Conservation (phyloP, 352 stramenopile species). For the Peronosclerospora sorghi region DNA sequence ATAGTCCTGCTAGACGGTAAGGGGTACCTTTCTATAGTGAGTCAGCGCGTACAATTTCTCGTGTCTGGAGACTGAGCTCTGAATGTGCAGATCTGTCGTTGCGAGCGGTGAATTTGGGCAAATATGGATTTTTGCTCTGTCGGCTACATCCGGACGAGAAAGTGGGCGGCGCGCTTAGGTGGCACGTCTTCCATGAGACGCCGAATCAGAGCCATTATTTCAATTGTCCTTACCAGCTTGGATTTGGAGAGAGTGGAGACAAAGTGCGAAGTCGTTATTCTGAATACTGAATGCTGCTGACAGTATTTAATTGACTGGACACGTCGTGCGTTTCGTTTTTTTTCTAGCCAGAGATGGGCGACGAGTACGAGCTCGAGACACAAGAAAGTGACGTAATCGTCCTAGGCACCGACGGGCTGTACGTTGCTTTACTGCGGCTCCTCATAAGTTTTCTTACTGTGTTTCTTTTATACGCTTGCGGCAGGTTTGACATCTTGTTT, state of each 20-base stretch:
- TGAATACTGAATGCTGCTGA: not conserved
- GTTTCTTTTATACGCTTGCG: not conserved
- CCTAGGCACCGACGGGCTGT: conserved; percentile 90
- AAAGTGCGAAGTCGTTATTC: conserved; percentile 26
- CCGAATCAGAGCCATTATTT: conserved; percentile 93
- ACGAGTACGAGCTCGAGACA: conserved; percentile 77
- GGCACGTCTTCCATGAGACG: conserved; percentile 81
- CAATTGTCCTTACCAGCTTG: conserved; percentile 94
- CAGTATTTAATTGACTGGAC: not conserved
- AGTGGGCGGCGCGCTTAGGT: conserved; percentile 22
- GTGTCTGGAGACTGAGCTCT: not conserved
- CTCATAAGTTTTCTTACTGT: not conserved
- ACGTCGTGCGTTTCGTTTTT: not conserved
- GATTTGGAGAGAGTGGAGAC: conserved; percentile 79
- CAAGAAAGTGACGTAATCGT: conserved; percentile 87
- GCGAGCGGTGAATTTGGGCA: conserved; percentile 87
- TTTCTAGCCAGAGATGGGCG: conserved; percentile 79
- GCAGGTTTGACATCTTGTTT: conserved; percentile 93
- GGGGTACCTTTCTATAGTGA: not conserved
- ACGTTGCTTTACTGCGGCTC: conserved; percentile 11
- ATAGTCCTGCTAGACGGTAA: conserved; percentile 71
- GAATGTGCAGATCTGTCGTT: conserved; percentile 34
- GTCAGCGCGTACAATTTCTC: not conserved
- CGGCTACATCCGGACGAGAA: conserved; percentile 40
- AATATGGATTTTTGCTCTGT: conserved; percentile 89